phyloP scores from a whole-genome alignment of 2,329 filamentous ascomycete genomes.

The Penicillium sp. region DNA sequence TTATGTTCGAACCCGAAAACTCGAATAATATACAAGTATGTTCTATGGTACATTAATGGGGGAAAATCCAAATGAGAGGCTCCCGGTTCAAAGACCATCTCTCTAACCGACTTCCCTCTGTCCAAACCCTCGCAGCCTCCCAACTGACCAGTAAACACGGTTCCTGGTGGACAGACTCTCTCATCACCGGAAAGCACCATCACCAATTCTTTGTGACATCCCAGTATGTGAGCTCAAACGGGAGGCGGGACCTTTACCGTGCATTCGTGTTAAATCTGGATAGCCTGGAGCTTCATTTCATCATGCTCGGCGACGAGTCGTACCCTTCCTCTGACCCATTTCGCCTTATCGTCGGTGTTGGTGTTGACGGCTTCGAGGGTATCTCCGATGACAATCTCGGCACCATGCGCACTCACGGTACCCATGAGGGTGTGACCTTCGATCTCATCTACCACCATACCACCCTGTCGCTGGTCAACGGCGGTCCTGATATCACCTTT shows the following conservation, averaged over 20 bases:
- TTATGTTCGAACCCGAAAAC: neutral
- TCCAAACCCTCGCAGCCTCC: neutral
- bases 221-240: neutral
- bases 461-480: neutral
- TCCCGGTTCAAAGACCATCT: neutral
- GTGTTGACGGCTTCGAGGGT: neutral
- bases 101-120: neutral
- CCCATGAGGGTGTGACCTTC: neutral
- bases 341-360: neutral
- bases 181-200: neutral
- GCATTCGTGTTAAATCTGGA: neutral
- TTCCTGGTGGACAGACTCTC: neutral
- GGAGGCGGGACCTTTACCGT: neutral
- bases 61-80: neutral
- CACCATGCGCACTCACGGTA: neutral
- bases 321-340: neutral
- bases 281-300: neutral
- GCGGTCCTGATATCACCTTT: neutral
- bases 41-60: neutral
- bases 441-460: neutral
- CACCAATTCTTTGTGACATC: neutral
- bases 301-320: neutral
- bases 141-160: neutral
- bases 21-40: neutral
- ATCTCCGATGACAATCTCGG: neutral